These are phyloP conservation scores for Fusarium guadeloupense DNA, from an alignment of 2,329 filamentous ascomycete species.

Conservation along the genomic window DNA sequence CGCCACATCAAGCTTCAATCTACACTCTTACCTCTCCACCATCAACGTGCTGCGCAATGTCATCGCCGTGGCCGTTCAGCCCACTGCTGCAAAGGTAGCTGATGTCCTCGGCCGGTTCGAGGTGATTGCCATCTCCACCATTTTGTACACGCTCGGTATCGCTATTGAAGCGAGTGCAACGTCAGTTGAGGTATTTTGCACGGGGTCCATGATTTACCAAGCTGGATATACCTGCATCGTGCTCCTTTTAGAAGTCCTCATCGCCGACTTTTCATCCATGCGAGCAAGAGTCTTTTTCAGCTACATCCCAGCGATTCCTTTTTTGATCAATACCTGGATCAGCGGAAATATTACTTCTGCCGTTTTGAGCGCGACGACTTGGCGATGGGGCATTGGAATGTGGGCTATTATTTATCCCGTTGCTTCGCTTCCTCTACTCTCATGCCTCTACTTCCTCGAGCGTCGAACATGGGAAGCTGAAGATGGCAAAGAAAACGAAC, in stretches of 20 bases:
- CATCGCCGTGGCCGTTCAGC: constrained; percentile 67
- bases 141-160: constrained; percentile 65
- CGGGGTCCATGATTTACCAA: constrained; percentile 65
- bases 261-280: constrained; percentile 69
- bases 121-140: constrained; percentile 62
- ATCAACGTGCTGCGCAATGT: constrained; percentile 67
- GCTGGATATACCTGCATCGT: constrained; percentile 67
- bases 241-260: constrained; percentile 67
- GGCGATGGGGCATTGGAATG: constrained; percentile 73
- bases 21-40: constrained; percentile 66
- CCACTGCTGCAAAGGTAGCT: constrained; percentile 68
- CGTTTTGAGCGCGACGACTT: constrained; percentile 60
- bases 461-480: constrained; percentile 27
- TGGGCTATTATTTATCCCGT: constrained; percentile 69
- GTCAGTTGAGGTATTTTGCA: constrained; percentile 60
- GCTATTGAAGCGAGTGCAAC: constrained; percentile 62
- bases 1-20: constrained; percentile 60
- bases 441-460: constrained; percentile 51
- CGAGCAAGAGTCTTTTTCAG: constrained; percentile 69
- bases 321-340: constrained; percentile 71
- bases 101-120: constrained; percentile 71
- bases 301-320: constrained; percentile 68
- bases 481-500: constrained; percentile 9
- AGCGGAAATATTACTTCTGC: constrained; percentile 64
- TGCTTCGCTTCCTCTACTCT: constrained; percentile 63